Evolutionary conservation across 2,329 filamentous ascomycete genomes (phyloP).

Genomic region (Ceratocystis huliohia): DNA sequence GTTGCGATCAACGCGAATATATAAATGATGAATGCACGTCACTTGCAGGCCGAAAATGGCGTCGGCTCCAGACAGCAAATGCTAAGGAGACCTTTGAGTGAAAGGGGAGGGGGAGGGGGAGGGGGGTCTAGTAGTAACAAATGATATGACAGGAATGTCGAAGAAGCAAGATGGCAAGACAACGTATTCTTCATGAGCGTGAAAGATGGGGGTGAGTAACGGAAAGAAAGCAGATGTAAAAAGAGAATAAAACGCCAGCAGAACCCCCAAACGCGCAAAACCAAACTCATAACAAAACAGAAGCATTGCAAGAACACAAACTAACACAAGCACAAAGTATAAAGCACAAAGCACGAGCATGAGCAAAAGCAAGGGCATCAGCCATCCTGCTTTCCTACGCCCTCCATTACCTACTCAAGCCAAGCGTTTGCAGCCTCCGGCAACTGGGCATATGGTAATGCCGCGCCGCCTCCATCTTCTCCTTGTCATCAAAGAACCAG

Average conservation of each 20-base stretch:
- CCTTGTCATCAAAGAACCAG: constrained; percentile 72
- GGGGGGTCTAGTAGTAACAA: neutral
- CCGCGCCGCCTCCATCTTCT: constrained; percentile 61
- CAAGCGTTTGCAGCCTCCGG: constrained; percentile 36
- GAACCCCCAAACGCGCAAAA: neutral
- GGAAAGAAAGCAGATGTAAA: neutral
- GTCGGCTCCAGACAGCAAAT: too few relatives aligned
- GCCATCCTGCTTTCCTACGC: neutral
- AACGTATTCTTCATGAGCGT: neutral
- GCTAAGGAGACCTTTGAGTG: too few relatives aligned
- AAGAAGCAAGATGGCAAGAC: neutral
- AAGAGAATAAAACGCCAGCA: neutral
- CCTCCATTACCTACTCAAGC: constrained; percentile 24
- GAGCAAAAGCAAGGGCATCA: neutral
- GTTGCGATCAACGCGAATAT: neutral
- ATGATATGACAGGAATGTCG: neutral
- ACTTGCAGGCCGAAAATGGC: neutral
- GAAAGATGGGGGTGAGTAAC: neutral
- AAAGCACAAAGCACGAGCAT: neutral
- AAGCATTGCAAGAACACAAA: neutral
- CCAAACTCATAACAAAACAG: neutral
- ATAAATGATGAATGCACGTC: neutral
- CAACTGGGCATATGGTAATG: constrained; percentile 41
- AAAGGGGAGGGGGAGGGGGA: neutral
- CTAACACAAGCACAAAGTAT: neutral